phyloP scores from a whole-genome alignment of 2,329 filamentous ascomycete genomes.

The Teratosphaeria viscida region DNA sequence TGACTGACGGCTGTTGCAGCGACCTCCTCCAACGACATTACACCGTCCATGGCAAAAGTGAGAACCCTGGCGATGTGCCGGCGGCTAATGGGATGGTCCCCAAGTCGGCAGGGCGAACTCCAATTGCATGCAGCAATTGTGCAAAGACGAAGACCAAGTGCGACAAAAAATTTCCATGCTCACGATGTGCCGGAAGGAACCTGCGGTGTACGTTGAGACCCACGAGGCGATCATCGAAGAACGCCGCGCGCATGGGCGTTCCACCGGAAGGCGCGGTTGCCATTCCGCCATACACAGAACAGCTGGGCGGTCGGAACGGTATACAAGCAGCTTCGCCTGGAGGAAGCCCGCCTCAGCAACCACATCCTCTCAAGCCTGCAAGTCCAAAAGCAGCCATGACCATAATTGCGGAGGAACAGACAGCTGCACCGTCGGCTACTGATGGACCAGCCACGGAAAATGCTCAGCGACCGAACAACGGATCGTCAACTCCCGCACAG shows the following conservation, averaged over 20 bases:
- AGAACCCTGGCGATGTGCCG: constrained; percentile 39
- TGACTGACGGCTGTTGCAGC: constrained; percentile 19
- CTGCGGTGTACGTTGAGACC: constrained; percentile 39
- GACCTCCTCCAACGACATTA: constrained; percentile 43
- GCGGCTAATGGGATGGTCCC: constrained; percentile 41
- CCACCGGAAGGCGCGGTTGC: constrained; percentile 18
- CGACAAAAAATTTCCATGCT: constrained; percentile 46
- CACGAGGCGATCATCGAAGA: constrained; percentile 38
- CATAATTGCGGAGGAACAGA: constrained; percentile 21
- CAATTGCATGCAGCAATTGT: constrained; percentile 44
- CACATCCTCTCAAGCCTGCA: constrained; percentile 24
- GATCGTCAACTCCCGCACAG: constrained; percentile 14
- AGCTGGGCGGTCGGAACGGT: constrained; percentile 9
- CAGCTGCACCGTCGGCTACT: constrained; percentile 10
- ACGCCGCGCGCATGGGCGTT: constrained; percentile 26
- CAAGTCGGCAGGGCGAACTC: constrained; percentile 41
- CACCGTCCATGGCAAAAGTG: constrained; percentile 41
- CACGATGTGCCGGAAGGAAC: constrained; percentile 40
- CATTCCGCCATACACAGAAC: constrained; percentile 15
- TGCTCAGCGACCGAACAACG: constrained; percentile 32
- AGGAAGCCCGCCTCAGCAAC: constrained; percentile 25
- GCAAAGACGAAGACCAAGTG: constrained; percentile 46
- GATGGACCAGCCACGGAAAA: constrained; percentile 30
- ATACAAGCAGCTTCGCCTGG: constrained; percentile 6
- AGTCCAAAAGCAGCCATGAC: constrained; percentile 18